These are phyloP conservation scores for Kodamaea hsintzibuensis DNA, from an alignment of 805 yeast genomes.

Conservation along the genomic window DNA sequence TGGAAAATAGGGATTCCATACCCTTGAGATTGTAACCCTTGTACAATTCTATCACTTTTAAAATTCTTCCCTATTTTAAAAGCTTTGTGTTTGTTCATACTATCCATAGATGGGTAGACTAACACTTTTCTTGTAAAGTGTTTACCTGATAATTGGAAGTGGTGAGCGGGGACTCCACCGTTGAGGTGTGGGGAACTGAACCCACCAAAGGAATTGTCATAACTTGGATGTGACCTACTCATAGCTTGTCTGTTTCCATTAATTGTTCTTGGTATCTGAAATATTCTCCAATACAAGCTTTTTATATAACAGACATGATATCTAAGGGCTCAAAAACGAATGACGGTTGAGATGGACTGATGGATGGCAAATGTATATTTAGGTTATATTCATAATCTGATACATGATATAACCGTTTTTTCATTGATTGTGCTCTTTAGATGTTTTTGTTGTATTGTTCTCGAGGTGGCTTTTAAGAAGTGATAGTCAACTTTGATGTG, in stretches of 20 bases:
- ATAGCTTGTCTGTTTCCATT: too few species aligned
- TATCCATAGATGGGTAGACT: not conserved
- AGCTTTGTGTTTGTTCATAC: constrained; percentile 4
- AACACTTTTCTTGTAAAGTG: not conserved
- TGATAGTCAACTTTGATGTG: too few species aligned
- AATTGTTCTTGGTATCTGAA: too few species aligned
- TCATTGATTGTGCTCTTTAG: too few species aligned
- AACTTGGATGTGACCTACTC: not conserved
- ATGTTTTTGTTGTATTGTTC: not conserved
- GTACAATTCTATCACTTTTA: not conserved
- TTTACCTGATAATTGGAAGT: not conserved
- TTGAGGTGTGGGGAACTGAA: not conserved
- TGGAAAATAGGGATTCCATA: constrained; percentile 4
- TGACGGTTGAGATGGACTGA: too few species aligned
- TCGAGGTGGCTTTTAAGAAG: not conserved
- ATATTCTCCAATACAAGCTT: too few species aligned
- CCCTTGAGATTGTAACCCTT: constrained; percentile 4
- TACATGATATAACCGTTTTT: too few species aligned
- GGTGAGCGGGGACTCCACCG: not conserved
- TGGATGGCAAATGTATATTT: too few species aligned
- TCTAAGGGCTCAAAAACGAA: too few species aligned
- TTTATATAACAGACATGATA: too few species aligned
- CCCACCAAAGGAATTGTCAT: not conserved
- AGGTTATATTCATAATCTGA: too few species aligned
- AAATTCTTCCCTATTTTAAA: not conserved